These are phyloP conservation scores for Yamadazyma siamensis DNA, from an alignment of 1,139 yeast genomes.

Conservation along the genomic window DNA sequence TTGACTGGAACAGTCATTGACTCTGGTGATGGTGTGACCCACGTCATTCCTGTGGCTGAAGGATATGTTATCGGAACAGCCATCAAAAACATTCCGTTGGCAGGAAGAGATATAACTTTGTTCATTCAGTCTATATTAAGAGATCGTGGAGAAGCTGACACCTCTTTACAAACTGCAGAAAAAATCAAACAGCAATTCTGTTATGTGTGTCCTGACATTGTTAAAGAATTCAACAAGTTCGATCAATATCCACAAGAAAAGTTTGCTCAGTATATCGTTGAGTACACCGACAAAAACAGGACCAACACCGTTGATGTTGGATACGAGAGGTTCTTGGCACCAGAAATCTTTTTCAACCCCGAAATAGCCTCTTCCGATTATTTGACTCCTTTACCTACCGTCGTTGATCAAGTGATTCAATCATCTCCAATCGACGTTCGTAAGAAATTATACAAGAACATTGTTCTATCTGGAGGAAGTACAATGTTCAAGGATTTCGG, in stretches of 20 bases:
- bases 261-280: slow-evolving; percentile 90
- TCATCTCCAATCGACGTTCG: slow-evolving; percentile 97
- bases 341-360: slow-evolving; percentile 97
- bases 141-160: slow-evolving; percentile 95
- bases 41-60: slow-evolving; percentile 98
- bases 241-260: slow-evolving; percentile 88
- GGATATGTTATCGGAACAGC: slow-evolving; percentile 98
- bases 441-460: slow-evolving; percentile 91
- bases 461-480: slow-evolving; percentile 94
- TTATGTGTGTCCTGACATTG: slow-evolving; percentile 96
- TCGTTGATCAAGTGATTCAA: slow-evolving; percentile 93
- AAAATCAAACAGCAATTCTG: slow-evolving; percentile 94
- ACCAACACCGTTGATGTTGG: slow-evolving; percentile 83
- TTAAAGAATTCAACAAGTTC: slow-evolving; percentile 90
- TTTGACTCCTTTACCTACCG: slow-evolving; percentile 91
- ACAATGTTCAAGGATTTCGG: slow-evolving; percentile 99
- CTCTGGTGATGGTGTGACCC: slow-evolving; percentile 97
- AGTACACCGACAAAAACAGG: slow-evolving; percentile 67
- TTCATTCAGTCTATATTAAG: slow-evolving; percentile 91
- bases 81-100: slow-evolving; percentile 94
- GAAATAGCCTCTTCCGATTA: slow-evolving; percentile 95
- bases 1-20: slow-evolving; percentile 98
- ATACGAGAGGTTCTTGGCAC: slow-evolving; percentile 95
- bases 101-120: slow-evolving; percentile 95
- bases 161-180: slow-evolving; percentile 93